Base-by-base conservation (phyloP, 345 rosid genomes). In the Psidium friedrichsthalianum region DNA sequence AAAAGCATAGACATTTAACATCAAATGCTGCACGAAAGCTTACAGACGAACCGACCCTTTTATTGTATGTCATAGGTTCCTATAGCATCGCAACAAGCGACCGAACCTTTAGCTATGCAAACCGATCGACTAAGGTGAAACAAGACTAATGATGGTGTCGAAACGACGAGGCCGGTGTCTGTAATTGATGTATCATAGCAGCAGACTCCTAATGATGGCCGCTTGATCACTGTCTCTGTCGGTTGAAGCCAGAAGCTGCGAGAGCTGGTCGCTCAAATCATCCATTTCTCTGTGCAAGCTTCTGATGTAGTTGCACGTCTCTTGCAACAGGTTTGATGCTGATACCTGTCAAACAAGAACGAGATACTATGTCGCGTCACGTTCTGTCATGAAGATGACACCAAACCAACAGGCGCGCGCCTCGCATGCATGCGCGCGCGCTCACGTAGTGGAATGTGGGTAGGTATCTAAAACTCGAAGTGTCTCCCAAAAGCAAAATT, bases 121-220 rank as follows among this genome's bases (percentile, higher is more conserved):
- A 69, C 78, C 24, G 24, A 32, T 69, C 24, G 5, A 15, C 78
- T 16, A 69, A 24, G 44, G 44, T 10, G 47, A 69, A 21, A 69
- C 78, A 24, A 12, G 5, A 32, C 76, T 64, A 18, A 32, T 21
- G 22, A 69, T 4, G 4, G 24, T 16, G 36, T 18, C 4, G 78
- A 40, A 69, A 69, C 24, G 24, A 40, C 24, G 24, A 32, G 78
- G 78, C 78, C 42, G 22, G 78, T 18, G 78, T 32, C 36, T 5
- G 20, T 36, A 69, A 18, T 32, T 32, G 78, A 32, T 8, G 51
- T 13, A 74, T 86, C 91, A 89, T 93, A 86, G 87, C 84, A 95
- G 93, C 90, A 96, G 91, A 88, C 96, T 94, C 93, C 99, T 94
- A 88, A 96, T 93, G 54, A 96, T 92, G 86, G 94, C 96, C 29